Conservation (phyloP, 2,329 filamentous ascomycete genomes). For the Cercospora sp. region DNA sequence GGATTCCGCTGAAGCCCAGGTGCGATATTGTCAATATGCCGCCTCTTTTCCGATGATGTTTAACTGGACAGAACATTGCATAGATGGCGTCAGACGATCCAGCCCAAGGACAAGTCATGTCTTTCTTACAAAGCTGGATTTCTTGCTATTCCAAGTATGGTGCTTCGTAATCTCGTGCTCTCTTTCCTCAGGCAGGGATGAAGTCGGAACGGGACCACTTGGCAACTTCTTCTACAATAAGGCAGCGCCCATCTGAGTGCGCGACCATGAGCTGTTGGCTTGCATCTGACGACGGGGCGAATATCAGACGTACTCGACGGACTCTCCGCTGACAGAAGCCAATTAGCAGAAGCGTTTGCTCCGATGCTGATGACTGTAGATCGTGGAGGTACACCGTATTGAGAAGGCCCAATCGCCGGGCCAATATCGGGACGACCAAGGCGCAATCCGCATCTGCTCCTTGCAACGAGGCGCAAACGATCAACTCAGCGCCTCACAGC, state of each 20-base stretch:
- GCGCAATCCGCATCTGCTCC: neutral
- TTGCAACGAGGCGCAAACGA: neutral
- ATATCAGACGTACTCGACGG: neutral
- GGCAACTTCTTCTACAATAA: neutral
- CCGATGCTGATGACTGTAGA: neutral
- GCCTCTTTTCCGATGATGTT: neutral
- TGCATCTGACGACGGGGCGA: neutral
- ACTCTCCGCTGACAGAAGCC: neutral
- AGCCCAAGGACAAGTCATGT: neutral
- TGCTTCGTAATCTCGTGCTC: neutral
- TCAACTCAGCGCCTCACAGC: neutral
- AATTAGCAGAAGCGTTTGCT: neutral
- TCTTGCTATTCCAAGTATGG: neutral
- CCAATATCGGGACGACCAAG: neutral
- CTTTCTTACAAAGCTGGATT: neutral
- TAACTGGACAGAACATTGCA: neutral
- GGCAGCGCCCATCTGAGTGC: neutral
- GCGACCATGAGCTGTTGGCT: neutral
- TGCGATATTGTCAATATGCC: neutral
- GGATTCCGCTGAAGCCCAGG: neutral
- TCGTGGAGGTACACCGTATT: neutral
- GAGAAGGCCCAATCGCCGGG: neutral
- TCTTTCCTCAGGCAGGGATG: neutral
- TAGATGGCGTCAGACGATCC: neutral
- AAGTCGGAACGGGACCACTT: neutral